Evolutionary conservation across 768 basidiomycete species (phyloP).

Genomic region (Suillus paluster): DNA sequence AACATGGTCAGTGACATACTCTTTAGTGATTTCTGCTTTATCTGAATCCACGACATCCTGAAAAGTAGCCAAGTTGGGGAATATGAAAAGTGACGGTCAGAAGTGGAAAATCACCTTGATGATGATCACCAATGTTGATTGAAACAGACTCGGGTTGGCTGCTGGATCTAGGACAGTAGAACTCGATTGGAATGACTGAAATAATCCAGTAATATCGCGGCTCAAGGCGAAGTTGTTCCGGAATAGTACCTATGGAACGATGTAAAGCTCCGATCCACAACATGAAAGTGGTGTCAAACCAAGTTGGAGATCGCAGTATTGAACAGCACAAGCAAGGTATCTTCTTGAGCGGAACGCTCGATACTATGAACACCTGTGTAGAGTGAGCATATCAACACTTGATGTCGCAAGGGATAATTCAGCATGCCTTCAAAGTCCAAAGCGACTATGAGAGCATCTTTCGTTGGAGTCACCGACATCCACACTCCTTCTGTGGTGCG

Average conservation of each 20-base stretch:
- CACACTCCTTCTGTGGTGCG: conserved; percentile 68
- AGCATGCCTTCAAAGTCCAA: conserved; percentile 64
- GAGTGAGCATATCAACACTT: neutral
- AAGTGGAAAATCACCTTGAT: conserved; percentile 50
- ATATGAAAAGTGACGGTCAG: neutral
- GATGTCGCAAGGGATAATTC: conserved; percentile 1
- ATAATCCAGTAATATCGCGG: conserved; percentile 61
- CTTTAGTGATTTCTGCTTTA: conserved; percentile 57
- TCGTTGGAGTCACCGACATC: conserved; percentile 68
- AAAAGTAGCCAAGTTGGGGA: neutral
- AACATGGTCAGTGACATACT: conserved; percentile 41
- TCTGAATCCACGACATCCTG: conserved; percentile 70
- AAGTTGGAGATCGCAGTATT: conserved; percentile 70
- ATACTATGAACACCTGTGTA: conserved; percentile 59
- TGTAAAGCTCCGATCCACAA: neutral
- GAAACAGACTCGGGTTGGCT: conserved; percentile 61
- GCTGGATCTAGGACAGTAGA: conserved; percentile 60
- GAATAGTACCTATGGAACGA: conserved; percentile 53
- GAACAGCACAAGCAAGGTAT: conserved; percentile 64
- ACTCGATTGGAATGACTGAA: conserved; percentile 66
- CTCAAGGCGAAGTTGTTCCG: conserved; percentile 69
- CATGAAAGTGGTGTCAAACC: conserved; percentile 33
- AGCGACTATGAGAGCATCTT: conserved; percentile 56
- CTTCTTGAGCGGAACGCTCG: conserved; percentile 66
- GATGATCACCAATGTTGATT: conserved; percentile 61